These are phyloP conservation scores for Salvia rosmarinus DNA, from an alignment of 257 asterid genomes.

Conservation along the genomic window DNA sequence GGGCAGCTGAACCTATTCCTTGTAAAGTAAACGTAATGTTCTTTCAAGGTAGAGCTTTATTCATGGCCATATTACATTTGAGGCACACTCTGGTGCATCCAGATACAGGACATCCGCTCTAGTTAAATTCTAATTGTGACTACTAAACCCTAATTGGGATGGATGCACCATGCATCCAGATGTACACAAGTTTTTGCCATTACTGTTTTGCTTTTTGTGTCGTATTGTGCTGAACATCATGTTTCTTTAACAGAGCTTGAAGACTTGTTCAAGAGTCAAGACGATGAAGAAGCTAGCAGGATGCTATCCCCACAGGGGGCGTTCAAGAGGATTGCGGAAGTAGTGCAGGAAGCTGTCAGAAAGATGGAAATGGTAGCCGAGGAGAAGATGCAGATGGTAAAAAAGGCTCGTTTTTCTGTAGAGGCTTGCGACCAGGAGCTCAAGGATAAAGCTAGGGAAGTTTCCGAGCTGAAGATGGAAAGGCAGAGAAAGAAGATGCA, in stretches of 20 bases:
- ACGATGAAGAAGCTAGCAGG: constrained; percentile 66
- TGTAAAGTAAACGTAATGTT: constrained; percentile 67
- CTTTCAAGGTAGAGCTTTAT: constrained; percentile 70
- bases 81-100: too few relatives aligned
- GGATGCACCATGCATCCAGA: too few relatives aligned
- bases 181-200: too few relatives aligned
- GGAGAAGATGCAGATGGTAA: constrained; percentile 82
- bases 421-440: constrained; percentile 94
- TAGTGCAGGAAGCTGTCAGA: constrained; percentile 89
- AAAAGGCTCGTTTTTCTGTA: constrained; percentile 75
- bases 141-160: too few relatives aligned
- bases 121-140: too few relatives aligned
- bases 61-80: constrained; percentile 6
- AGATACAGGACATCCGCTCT: too few relatives aligned
- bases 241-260: constrained; percentile 61
- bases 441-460: constrained; percentile 86
- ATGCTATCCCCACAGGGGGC: constrained; percentile 86
- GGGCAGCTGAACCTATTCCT: constrained; percentile 67
- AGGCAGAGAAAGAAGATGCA: constrained; percentile 84
- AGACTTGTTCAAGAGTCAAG: constrained; percentile 64
- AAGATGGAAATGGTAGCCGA: constrained; percentile 93
- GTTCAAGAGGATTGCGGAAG: constrained; percentile 85
- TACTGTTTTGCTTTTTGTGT: too few relatives aligned
- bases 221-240: background rate
- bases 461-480: constrained; percentile 69